Evolutionary conservation across 176 grass and related monocot genomes (phyloP).

Genomic region (Coix lacrymajobi): DNA sequence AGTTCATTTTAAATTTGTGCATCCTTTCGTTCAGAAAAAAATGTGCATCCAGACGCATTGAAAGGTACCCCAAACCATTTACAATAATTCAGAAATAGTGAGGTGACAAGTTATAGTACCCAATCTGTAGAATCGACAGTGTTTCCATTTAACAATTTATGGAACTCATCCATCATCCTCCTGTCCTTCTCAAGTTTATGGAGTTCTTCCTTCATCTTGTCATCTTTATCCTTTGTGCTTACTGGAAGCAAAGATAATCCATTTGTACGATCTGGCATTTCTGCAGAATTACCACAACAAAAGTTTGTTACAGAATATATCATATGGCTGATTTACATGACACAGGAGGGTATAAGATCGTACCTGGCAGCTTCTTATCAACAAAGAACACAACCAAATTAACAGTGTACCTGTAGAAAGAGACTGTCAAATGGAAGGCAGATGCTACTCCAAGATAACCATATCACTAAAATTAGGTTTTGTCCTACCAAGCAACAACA

Average conservation of each 20-base stretch:
- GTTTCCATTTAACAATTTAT: slow-evolving; percentile 77
- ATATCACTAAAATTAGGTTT: background rate
- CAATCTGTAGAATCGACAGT: slow-evolving; percentile 58
- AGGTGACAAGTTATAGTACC: slow-evolving; percentile 33
- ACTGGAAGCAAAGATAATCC: slow-evolving; percentile 71
- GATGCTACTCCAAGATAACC: background rate
- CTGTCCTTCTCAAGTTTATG: slow-evolving; percentile 58
- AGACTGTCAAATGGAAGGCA: background rate
- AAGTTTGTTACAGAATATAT: background rate
- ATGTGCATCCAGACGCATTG: too few relatives aligned
- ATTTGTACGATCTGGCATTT: slow-evolving; percentile 86
- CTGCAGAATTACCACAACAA: slow-evolving; percentile 27
- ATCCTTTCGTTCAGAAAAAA: too few relatives aligned
- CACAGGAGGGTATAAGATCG: background rate
- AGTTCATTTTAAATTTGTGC: slow-evolving; percentile 2
- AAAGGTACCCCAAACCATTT: background rate
- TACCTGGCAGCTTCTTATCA: slow-evolving; percentile 87
- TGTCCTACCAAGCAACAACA: slow-evolving; percentile 90
- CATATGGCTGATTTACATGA: background rate
- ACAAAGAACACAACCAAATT: slow-evolving; percentile 91
- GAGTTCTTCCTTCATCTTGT: slow-evolving; percentile 46
- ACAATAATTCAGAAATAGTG: background rate
- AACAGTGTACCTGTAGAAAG: slow-evolving; percentile 80
- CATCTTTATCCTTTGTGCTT: slow-evolving; percentile 69
- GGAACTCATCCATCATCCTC: slow-evolving; percentile 64